Evolutionary conservation across 2,329 filamentous ascomycete genomes (phyloP).

Genomic region (Calonectria fujianensis): DNA sequence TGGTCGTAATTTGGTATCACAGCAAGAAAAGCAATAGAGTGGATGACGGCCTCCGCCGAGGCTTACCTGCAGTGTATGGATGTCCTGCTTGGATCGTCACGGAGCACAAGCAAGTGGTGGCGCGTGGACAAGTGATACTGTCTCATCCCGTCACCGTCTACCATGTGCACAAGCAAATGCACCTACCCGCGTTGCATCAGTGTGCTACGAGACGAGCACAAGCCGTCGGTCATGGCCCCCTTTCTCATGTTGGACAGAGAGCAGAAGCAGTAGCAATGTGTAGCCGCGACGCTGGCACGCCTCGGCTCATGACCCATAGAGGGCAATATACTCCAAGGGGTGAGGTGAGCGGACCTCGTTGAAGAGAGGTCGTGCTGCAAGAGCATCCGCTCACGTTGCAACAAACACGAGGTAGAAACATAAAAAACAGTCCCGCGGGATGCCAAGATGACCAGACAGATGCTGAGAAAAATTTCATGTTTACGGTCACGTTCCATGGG

Average conservation of each 20-base stretch:
- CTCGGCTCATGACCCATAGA: constrained; percentile 51
- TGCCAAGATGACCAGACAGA: background rate
- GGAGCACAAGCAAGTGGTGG: background rate
- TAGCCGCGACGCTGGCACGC: constrained; percentile 45
- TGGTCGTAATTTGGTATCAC: constrained; percentile 30
- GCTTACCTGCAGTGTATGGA: constrained; percentile 5
- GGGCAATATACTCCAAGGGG: constrained; percentile 44
- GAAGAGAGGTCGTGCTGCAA: constrained; percentile 13
- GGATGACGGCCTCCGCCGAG: background rate
- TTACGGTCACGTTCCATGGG: background rate
- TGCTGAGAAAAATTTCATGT: background rate
- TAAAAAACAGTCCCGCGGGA: constrained; percentile 9
- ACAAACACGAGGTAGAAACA: constrained; percentile 6
- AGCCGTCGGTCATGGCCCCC: constrained; percentile 33
- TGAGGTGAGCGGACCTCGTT: constrained; percentile 27
- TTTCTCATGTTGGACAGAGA: constrained; percentile 43
- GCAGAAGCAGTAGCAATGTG: constrained; percentile 41
- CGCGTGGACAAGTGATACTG: constrained; percentile 22
- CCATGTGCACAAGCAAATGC: constrained; percentile 35
- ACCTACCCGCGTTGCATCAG: constrained; percentile 40
- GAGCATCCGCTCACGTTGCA: background rate
- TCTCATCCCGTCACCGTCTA: constrained; percentile 21
- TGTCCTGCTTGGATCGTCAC: background rate
- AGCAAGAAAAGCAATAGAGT: constrained; percentile 30
- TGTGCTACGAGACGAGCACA: constrained; percentile 42